These are phyloP conservation scores for Isabelozyma pseudorhagii DNA, from an alignment of 805 yeast species.

Conservation along the genomic window DNA sequence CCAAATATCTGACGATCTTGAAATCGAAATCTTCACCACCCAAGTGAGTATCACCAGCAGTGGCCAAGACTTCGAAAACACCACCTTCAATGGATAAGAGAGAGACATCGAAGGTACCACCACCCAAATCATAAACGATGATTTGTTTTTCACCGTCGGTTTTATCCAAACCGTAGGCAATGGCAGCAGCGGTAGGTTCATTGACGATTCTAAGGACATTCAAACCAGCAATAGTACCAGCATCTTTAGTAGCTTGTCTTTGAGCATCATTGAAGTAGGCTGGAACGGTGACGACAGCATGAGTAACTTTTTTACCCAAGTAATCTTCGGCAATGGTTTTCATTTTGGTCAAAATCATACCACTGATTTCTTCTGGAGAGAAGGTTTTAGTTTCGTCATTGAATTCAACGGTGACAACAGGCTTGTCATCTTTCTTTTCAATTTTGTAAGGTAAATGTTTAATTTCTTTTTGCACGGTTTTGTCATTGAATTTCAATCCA, in stretches of 20 bases:
- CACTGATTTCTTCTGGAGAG: slow-evolving; percentile 92
- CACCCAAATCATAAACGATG: slow-evolving; percentile 49
- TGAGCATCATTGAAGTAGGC: slow-evolving; percentile 97
- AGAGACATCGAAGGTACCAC: slow-evolving; percentile 77
- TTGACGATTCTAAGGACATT: slow-evolving; percentile 92
- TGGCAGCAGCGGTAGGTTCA: slow-evolving; percentile 89
- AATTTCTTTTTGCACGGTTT: slow-evolving; percentile 61
- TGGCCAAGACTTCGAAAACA: slow-evolving; percentile 46
- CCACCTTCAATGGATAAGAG: slow-evolving; percentile 73
- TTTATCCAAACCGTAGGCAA: slow-evolving; percentile 56
- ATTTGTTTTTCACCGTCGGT: slow-evolving; percentile 51
- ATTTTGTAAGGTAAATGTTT: slow-evolving; percentile 81
- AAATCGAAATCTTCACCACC: slow-evolving; percentile 51
- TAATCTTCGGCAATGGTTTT: slow-evolving; percentile 91
- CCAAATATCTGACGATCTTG: slow-evolving; percentile 41
- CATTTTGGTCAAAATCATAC: slow-evolving; percentile 89
- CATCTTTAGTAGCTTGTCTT: slow-evolving; percentile 98
- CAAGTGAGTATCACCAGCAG: slow-evolving; percentile 50
- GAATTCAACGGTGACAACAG: slow-evolving; percentile 77
- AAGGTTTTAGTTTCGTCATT: slow-evolving; percentile 82
- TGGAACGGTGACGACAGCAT: slow-evolving; percentile 95
- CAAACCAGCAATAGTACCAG: slow-evolving; percentile 94
- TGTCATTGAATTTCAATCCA: slow-evolving; percentile 83
- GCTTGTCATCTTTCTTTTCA: slow-evolving; percentile 68
- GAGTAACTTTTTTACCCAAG: slow-evolving; percentile 51